Conservation (phyloP, 2,329 filamentous ascomycete genomes). For the Colletotrichum eleusines region DNA sequence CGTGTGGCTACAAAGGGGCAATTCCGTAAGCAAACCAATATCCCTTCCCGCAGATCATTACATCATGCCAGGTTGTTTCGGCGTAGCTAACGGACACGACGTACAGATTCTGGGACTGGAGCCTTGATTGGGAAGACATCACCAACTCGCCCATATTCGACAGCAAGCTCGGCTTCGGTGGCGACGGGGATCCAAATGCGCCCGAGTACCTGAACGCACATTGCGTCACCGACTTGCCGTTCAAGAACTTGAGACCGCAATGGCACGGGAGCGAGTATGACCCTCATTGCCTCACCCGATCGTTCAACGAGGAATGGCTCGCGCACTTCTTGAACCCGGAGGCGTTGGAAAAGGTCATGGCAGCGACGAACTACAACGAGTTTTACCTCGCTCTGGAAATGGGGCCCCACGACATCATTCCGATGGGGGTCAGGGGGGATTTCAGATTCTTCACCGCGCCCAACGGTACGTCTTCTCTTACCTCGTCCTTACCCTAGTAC, state of each 20-base stretch:
- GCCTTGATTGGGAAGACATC: slow-evolving; percentile 41
- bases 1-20: slow-evolving; percentile 37
- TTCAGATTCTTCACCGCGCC: slow-evolving; percentile 36
- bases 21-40: slow-evolving; percentile 21
- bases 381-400: slow-evolving; percentile 40
- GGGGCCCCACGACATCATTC: slow-evolving; percentile 39
- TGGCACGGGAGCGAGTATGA: slow-evolving; percentile 37
- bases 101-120: slow-evolving; percentile 40
- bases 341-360: slow-evolving; percentile 30
- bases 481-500: not conserved
- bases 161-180: slow-evolving; percentile 39
- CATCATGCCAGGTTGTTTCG: not conserved
- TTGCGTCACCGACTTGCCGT: not conserved
- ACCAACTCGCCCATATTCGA: slow-evolving; percentile 41
- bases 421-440: slow-evolving; percentile 34
- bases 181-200: slow-evolving; percentile 30
- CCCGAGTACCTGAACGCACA: not conserved
- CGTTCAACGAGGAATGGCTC: slow-evolving; percentile 34
- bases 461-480: not conserved
- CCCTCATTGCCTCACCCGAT: slow-evolving; percentile 41
- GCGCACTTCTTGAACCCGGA: slow-evolving; percentile 34
- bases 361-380: slow-evolving; percentile 24
- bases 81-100: not conserved
- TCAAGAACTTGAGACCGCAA: slow-evolving; percentile 20
- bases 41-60: not conserved